These are phyloP conservation scores for Erythrophleum fordii DNA, from an alignment of 306 rosid species.

Conservation along the genomic window DNA sequence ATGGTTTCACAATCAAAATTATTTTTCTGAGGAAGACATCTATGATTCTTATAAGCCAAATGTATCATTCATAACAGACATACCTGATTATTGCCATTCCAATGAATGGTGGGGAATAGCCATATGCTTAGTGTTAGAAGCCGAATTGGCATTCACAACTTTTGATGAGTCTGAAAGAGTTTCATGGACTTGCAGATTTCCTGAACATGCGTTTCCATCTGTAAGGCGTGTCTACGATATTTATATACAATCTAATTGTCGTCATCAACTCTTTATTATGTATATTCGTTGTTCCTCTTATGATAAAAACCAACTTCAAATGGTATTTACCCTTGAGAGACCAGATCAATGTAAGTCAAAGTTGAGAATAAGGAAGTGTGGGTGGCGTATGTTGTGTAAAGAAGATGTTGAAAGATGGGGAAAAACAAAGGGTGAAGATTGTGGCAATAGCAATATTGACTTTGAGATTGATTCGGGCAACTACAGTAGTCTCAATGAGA, in stretches of 20 bases:
- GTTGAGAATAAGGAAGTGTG: not conserved
- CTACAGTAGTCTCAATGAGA: too few relatives aligned
- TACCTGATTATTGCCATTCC: not conserved
- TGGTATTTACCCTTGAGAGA: not conserved
- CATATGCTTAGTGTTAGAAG: not conserved
- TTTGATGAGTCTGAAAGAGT: too few relatives aligned
- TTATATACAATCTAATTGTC: not conserved
- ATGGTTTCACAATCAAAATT: not conserved
- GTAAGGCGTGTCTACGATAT: accelerated
- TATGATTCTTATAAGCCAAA: not conserved
- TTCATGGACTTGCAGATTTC: not conserved
- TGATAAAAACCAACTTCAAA: not conserved
- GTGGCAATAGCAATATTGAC: not conserved
- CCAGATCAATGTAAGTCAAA: not conserved
- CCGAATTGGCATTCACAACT: not conserved
- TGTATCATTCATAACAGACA: not conserved
- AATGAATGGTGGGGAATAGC: not conserved
- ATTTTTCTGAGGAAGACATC: not conserved
- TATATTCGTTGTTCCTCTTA: not conserved
- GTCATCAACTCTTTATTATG: not conserved
- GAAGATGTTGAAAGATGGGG: not conserved
- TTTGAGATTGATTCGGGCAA: too few relatives aligned
- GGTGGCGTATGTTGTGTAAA: not conserved
- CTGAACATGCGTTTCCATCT: not conserved
- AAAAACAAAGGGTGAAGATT: not conserved